Percentiles rank a stretch among this genome's conserved stretches.
Conservation (phyloP, 1,284 basidiomycete genomes). For the Apiotrichum veenhuisii region DNA sequence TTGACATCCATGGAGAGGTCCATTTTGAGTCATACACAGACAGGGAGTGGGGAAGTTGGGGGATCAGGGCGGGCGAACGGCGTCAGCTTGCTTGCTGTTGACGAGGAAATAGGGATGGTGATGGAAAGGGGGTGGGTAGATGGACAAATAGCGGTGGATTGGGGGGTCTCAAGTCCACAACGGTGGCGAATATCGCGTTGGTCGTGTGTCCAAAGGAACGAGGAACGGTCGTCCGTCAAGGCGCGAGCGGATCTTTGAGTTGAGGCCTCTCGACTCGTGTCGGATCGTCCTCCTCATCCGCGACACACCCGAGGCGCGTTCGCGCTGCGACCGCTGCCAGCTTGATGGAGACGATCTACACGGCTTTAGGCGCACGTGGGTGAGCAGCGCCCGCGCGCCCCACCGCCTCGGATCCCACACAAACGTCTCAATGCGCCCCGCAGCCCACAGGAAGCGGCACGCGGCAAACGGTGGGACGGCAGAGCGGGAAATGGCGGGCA, state of each 20-base stretch:
- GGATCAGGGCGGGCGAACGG: not conserved
- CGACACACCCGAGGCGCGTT: too few relatives aligned
- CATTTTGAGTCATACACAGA: not conserved
- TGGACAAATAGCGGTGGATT: too few relatives aligned
- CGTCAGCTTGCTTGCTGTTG: conserved; percentile 5
- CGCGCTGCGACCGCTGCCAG: too few relatives aligned
- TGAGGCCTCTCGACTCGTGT: too few relatives aligned
- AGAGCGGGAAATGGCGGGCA: not conserved
- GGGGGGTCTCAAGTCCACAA: not conserved
- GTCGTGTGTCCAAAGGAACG: too few relatives aligned
- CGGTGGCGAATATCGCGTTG: too few relatives aligned
- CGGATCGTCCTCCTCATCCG: too few relatives aligned
- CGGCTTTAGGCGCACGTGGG: too few relatives aligned
- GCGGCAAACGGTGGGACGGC: not conserved
- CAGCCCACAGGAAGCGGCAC: not conserved
- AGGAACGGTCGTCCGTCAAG: too few relatives aligned
- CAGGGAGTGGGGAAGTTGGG: not conserved
- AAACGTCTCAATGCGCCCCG: not conserved
- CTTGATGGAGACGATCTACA: too few relatives aligned
- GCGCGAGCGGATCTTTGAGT: too few relatives aligned
- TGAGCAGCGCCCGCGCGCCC: too few relatives aligned
- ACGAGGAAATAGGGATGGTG: not conserved
- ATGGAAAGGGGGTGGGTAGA: not conserved
- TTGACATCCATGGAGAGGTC: not conserved
- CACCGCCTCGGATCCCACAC: not conserved